phyloP scores from a whole-genome alignment of 768 basidiomycete species.

The Pholiota molesta region DNA sequence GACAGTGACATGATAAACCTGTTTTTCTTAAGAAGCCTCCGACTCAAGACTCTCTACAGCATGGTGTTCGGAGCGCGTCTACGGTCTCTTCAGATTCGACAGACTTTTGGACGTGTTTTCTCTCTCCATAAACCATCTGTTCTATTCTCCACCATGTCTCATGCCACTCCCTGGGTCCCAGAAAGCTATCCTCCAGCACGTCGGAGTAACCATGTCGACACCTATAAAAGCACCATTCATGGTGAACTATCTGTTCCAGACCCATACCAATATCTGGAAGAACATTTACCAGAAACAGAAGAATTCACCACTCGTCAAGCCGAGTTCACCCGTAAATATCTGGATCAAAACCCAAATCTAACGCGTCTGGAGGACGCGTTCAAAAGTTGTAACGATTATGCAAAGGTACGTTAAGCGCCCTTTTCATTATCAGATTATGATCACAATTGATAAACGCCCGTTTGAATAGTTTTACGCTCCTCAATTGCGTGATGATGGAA shows the following conservation, averaged over 20 bases:
- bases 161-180: slow-evolving; percentile 53
- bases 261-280: slow-evolving; percentile 79
- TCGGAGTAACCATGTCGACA: slow-evolving; percentile 67
- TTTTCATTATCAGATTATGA: neutral
- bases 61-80: neutral
- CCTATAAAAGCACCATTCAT: slow-evolving; percentile 65
- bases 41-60: neutral
- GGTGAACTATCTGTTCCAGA: slow-evolving; percentile 67
- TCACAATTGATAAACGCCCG: neutral
- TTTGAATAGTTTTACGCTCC: slow-evolving; percentile 65
- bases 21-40: too few species aligned
- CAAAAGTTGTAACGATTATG: slow-evolving; percentile 44
- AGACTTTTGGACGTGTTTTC: slow-evolving; percentile 22
- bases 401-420: slow-evolving; percentile 35
- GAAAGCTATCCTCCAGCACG: slow-evolving; percentile 66
- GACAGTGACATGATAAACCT: too few species aligned
- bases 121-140: neutral
- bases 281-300: slow-evolving; percentile 63
- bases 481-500: slow-evolving; percentile 58
- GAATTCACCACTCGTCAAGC: slow-evolving; percentile 67
- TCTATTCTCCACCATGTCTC: slow-evolving; percentile 29
- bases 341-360: slow-evolving; percentile 66
- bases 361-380: slow-evolving; percentile 62
- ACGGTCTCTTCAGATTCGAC: neutral
- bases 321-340: slow-evolving; percentile 55